Conservation (phyloP, 768 basidiomycete species). For the Suillus fuscotomentosus region DNA sequence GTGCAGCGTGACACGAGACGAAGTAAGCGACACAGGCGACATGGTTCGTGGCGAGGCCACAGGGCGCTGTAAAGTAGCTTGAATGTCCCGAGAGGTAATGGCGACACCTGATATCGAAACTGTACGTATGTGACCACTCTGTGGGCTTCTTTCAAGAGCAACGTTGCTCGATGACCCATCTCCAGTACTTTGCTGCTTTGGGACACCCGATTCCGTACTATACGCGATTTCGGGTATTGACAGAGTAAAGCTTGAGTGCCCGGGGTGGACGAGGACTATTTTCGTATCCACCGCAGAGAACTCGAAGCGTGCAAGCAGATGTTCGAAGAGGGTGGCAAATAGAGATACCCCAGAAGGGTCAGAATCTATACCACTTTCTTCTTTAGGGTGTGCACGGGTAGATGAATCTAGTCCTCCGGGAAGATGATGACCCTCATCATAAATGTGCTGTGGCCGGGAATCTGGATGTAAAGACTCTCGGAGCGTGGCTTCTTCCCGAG, state of each 20-base stretch:
- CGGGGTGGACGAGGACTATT: constrained; percentile 67
- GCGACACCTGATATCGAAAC: constrained; percentile 57
- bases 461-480: constrained; percentile 65
- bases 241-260: constrained; percentile 59
- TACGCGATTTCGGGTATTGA: constrained; percentile 59
- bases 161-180: constrained; percentile 18
- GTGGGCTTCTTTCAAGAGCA: constrained; percentile 12
- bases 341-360: constrained; percentile 79
- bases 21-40: constrained; percentile 25
- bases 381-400: constrained; percentile 25
- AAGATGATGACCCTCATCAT: constrained; percentile 43
- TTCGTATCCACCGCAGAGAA: constrained; percentile 69
- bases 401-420: constrained; percentile 73
- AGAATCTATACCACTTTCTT: constrained; percentile 35
- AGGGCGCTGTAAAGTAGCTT: constrained; percentile 17
- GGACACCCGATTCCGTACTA: constrained; percentile 37
- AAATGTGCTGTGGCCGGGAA: constrained; percentile 22
- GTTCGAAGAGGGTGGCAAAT: constrained; percentile 78
- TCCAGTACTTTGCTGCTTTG: constrained; percentile 19
- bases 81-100: constrained; percentile 50
- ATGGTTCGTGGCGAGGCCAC: constrained; percentile 20
- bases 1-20: constrained; percentile 15
- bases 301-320: constrained; percentile 74
- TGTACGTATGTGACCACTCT: constrained; percentile 38
- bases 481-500: constrained; percentile 67